phyloP scores from a whole-genome alignment of 345 rosid species.

The thale cress (Arabidopsis thaliana) region DNA sequence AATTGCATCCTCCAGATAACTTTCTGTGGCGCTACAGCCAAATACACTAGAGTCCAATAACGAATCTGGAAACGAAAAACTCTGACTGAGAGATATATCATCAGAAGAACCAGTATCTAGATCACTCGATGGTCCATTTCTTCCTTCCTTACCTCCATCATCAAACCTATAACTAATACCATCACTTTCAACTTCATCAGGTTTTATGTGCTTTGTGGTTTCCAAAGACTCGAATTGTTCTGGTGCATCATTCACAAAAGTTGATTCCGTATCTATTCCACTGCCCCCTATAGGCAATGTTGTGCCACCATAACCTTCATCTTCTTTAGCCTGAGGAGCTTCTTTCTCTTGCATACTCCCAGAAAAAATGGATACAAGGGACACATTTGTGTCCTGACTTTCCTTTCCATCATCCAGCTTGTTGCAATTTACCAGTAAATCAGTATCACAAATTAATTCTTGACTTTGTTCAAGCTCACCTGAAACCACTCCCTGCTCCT shows the following conservation, averaged over 20 bases:
- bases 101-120: slow-evolving; percentile 20
- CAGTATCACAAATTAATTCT: neutral
- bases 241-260: slow-evolving; percentile 27
- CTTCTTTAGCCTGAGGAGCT: slow-evolving; percentile 11
- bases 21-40: slow-evolving; percentile 30
- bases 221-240: slow-evolving; percentile 22
- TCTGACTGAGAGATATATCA: slow-evolving; percentile 29
- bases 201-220: neutral
- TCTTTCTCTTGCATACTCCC: slow-evolving; percentile 28
- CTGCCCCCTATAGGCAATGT: neutral
- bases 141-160: slow-evolving; percentile 36
- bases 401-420: slow-evolving; percentile 29
- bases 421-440: slow-evolving; percentile 28
- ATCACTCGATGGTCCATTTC: slow-evolving; percentile 27
- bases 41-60: slow-evolving; percentile 21
- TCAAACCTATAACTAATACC: slow-evolving; percentile 29
- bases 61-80: slow-evolving; percentile 35
- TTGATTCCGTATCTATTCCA: slow-evolving; percentile 24
- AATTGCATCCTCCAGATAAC: slow-evolving; percentile 35
- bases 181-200: slow-evolving; percentile 22
- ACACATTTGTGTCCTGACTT: slow-evolving; percentile 6
- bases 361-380: neutral
- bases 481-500: slow-evolving; percentile 27
- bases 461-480: slow-evolving; percentile 13
- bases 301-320: slow-evolving; percentile 28